Percentiles rank a stretch among this genome's conserved stretches.
Conservation (phyloP, 1,284 basidiomycete genomes). For the Microbotryum scabiosae region DNA sequence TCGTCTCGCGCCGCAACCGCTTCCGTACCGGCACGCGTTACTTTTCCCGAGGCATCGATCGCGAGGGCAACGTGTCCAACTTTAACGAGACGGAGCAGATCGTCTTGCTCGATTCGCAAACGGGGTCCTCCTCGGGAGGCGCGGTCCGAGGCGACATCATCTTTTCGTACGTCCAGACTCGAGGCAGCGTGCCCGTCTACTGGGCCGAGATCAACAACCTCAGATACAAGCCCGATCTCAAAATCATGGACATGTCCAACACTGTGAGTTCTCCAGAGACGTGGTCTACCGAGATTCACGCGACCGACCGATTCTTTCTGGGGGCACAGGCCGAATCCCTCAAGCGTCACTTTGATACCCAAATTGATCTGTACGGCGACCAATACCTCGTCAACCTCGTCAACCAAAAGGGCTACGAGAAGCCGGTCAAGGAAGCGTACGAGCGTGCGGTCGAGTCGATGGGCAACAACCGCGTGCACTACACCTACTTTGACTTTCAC, state of each 20-base stretch:
- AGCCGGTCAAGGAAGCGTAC: constrained; percentile 91
- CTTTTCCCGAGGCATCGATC: constrained; percentile 88
- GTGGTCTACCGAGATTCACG: background rate
- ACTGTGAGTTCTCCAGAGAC: constrained; percentile 49
- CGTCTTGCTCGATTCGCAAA: constrained; percentile 46
- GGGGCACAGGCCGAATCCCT: constrained; percentile 56
- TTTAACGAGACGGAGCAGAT: constrained; percentile 57
- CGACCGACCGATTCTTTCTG: background rate
- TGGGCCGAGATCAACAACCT: constrained; percentile 98
- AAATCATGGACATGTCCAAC: constrained; percentile 85
- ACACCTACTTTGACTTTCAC: constrained; percentile 98
- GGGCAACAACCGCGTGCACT: constrained; percentile 52
- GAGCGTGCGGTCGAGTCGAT: constrained; percentile 59
- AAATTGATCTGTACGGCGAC: constrained; percentile 67
- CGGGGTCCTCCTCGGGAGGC: constrained; percentile 14
- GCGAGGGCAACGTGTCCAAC: constrained; percentile 47
- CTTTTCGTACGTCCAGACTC: constrained; percentile 74
- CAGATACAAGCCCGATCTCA: constrained; percentile 92
- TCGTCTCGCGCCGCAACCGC: constrained; percentile 87
- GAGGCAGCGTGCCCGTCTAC: constrained; percentile 88
- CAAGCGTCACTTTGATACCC: constrained; percentile 64
- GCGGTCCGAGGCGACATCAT: constrained; percentile 47
- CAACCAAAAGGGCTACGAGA: constrained; percentile 90
- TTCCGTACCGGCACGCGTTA: constrained; percentile 94
- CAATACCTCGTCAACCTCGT: constrained; percentile 84